Base-by-base conservation (phyloP, 2,329 filamentous ascomycete genomes). In the Colletotrichum simmondsii region DNA sequence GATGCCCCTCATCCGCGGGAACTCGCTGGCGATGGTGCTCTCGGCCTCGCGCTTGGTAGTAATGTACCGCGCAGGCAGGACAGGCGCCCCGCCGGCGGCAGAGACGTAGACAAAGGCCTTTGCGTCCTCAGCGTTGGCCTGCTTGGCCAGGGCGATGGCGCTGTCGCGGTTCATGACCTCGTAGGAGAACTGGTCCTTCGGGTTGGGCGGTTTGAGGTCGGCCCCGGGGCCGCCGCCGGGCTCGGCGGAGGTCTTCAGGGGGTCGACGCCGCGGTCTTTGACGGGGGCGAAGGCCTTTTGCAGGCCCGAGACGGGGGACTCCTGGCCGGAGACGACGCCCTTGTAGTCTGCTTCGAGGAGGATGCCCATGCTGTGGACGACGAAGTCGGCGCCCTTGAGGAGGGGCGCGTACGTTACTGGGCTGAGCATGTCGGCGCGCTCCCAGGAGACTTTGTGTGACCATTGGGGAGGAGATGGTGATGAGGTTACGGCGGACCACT, bases 271-370 rank as follows among this genome's bases (percentile, higher is more conserved):
- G 69, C 91, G 89, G 79, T 84, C 86, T 42, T 92, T 92, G 2
- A 89, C 87, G 1, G 90, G 81, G 64, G 92, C 91, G 81, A 98
- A 97, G 30, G 95, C 94, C 77, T 93, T 92, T 74, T 90, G 90
- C 16, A 99, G 85, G 1, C 95, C 96, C 7, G 91, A 84, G 65
- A 97, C 83, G n/a, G 95, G 91, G 0, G 94, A 95, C 78, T 98
- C 95, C 73, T 90, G 91, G 63, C 97, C 97, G 24, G 91, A 92
- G 30, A 99, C 81, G 19, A 98, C 92, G 77, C 93, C 94, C 84
- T 99, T 99, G 90, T 99, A 99, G 86, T 99, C 97, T 62, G 95
- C 95, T 86, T 99, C 97, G 11, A 99, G 90, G 22, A 99, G 88
- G 78, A 99, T 98, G 11, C 97, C 97, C 93, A 98, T 95, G 79